phyloP scores from a whole-genome alignment of 495 filamentous ascomycete genomes.

The Penicillium daleae region DNA sequence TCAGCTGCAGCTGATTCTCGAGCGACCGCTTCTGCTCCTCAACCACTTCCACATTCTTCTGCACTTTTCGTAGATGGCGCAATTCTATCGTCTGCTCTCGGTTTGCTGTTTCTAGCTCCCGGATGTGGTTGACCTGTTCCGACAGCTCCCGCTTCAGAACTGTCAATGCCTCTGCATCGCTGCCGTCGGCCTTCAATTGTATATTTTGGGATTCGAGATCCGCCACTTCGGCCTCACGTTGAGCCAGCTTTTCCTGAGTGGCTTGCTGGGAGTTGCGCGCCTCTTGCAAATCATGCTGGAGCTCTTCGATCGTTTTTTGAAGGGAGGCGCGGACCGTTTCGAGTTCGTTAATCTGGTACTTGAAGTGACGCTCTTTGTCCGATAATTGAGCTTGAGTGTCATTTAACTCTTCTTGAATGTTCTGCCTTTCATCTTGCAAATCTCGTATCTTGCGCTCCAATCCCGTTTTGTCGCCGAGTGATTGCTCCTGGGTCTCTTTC shows the following conservation, averaged over 20 bases:
- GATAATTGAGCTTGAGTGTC: conserved; percentile 73
- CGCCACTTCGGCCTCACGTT: conserved; percentile 70
- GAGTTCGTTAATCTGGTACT: conserved; percentile 71
- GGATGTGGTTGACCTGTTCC: conserved; percentile 89
- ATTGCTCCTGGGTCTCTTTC: conserved; percentile 67
- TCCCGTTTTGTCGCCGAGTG: conserved; percentile 65
- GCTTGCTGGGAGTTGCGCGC: conserved; percentile 64
- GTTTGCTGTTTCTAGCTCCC: conserved; percentile 76
- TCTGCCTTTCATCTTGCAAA: conserved; percentile 71
- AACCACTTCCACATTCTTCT: conserved; percentile 87
- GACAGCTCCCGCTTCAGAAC: conserved; percentile 84
- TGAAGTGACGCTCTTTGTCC: conserved; percentile 68
- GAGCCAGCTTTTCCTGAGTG: conserved; percentile 65
- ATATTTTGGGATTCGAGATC: conserved; percentile 81
- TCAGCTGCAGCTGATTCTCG: conserved; percentile 73
- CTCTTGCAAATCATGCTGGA: conserved; percentile 70
- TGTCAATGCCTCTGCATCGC: conserved; percentile 78
- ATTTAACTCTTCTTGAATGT: conserved; percentile 75
- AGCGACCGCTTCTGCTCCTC: conserved; percentile 92
- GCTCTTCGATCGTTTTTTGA: conserved; percentile 67
- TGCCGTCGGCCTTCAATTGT: conserved; percentile 78
- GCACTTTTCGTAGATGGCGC: conserved; percentile 73
- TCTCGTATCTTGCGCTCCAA: conserved; percentile 73
- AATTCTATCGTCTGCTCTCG: conserved; percentile 81
- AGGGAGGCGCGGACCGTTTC: conserved; percentile 70